Evolutionary conservation across 1,284 basidiomycete species (phyloP).

Genomic region (Wolfiporia cocos): DNA sequence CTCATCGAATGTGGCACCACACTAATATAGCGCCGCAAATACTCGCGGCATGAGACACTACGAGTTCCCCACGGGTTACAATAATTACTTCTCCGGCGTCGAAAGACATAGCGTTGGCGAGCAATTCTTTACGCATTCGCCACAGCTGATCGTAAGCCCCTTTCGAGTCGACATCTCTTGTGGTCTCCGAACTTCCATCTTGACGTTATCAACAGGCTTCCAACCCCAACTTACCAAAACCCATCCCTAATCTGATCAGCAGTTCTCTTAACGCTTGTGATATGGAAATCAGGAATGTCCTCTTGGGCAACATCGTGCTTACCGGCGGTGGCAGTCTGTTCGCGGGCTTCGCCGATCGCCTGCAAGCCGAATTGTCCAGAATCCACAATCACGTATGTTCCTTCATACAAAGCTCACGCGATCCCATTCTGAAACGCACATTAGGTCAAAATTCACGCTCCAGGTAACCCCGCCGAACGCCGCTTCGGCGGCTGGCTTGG

Average conservation of each 20-base stretch:
- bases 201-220: conserved; percentile 50
- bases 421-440: conserved; percentile 1
- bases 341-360: conserved; percentile 81
- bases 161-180: not conserved
- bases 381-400: conserved; percentile 24
- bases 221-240: conserved; percentile 67
- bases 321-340: conserved; percentile 90
- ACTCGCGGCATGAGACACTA: conserved; percentile 61
- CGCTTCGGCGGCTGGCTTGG: conserved; percentile 91
- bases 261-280: conserved; percentile 85
- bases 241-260: conserved; percentile 73
- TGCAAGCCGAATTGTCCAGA: conserved; percentile 74
- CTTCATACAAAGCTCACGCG: not conserved
- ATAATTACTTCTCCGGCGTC: conserved; percentile 68
- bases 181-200: not conserved
- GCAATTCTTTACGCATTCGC: conserved; percentile 77
- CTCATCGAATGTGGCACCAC: too few relatives aligned
- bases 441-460: conserved; percentile 82
- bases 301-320: conserved; percentile 91
- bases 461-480: conserved; percentile 84
- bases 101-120: conserved; percentile 88
- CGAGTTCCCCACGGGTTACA: conserved; percentile 96
- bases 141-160: conserved; percentile 65
- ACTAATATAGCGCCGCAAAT: conserved; percentile 45
- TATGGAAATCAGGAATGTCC: conserved; percentile 84